Conservation (phyloP, 2,329 filamentous ascomycete genomes). For the Purpureocillium lavendulum region DNA sequence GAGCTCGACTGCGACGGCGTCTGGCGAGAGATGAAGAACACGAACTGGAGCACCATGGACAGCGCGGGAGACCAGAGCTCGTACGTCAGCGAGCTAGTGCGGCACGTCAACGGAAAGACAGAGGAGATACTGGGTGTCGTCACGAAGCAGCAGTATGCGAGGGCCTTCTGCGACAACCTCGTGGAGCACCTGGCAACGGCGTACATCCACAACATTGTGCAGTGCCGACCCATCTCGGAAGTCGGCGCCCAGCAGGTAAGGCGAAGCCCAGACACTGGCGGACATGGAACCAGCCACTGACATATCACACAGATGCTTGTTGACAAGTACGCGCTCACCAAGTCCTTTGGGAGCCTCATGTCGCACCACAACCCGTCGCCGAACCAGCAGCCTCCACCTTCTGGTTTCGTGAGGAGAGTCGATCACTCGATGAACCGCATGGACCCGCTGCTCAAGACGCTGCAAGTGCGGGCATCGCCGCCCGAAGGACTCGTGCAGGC, state of each 20-base stretch:
- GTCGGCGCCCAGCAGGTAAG: slow-evolving; percentile 82
- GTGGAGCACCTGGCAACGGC: slow-evolving; percentile 75
- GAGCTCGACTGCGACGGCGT: slow-evolving; percentile 75
- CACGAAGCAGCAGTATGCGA: slow-evolving; percentile 85
- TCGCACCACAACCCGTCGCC: slow-evolving; percentile 47
- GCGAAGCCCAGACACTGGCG: background rate
- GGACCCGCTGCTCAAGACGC: slow-evolving; percentile 88
- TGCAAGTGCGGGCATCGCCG: slow-evolving; percentile 86
- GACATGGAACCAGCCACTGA: too few species aligned
- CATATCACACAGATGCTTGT: slow-evolving; percentile 66
- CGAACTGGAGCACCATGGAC: slow-evolving; percentile 89
- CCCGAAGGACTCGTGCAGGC: slow-evolving; percentile 93
- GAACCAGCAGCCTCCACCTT: slow-evolving; percentile 31
- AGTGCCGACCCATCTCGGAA: slow-evolving; percentile 85
- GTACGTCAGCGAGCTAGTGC: slow-evolving; percentile 77
- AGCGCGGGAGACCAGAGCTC: slow-evolving; percentile 88
- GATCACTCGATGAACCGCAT: slow-evolving; percentile 77
- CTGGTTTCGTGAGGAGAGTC: slow-evolving; percentile 77
- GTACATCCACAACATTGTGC: slow-evolving; percentile 78
- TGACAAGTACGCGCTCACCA: slow-evolving; percentile 85
- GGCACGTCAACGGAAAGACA: slow-evolving; percentile 61
- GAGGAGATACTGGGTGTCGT: slow-evolving; percentile 69
- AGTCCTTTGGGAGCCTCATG: slow-evolving; percentile 65
- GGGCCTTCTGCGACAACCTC: slow-evolving; percentile 93
- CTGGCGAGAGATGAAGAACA: slow-evolving; percentile 97